A percentile compares a stretch with the other conserved stretches of the same genome.
Evolutionary conservation across 768 basidiomycete genomes (phyloP).

Genomic region (Tulasnella sp.): DNA sequence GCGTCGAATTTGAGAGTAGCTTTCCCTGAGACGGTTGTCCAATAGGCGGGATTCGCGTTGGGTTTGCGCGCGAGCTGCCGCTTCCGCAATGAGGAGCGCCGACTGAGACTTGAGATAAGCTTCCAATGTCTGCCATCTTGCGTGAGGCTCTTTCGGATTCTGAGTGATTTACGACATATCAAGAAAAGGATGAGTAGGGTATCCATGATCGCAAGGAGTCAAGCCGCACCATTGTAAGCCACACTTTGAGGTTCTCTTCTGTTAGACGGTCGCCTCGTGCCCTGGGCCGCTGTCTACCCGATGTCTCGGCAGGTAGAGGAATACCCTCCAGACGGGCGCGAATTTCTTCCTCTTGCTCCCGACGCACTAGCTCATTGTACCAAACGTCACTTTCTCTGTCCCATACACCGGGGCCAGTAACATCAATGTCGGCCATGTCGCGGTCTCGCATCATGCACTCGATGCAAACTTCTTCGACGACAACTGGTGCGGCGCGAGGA

Average conservation of each 20-base stretch:
- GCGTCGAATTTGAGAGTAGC: conserved; percentile 65
- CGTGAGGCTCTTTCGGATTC: conserved; percentile 85
- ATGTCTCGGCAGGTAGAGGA: background rate
- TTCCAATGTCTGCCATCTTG: conserved; percentile 70
- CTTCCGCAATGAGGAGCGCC: conserved; percentile 69
- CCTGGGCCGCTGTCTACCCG: conserved; percentile 41
- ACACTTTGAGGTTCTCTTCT: conserved; percentile 68
- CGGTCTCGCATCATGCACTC: conserved; percentile 99
- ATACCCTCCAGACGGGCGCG: background rate
- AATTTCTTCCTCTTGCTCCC: conserved; percentile 56
- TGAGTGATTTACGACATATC: conserved; percentile 26
- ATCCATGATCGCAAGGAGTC: background rate
- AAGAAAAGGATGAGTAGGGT: background rate
- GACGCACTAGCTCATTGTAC: conserved; percentile 60
- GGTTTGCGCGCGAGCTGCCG: conserved; percentile 61
- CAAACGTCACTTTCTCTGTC: conserved; percentile 75
- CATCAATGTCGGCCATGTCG: conserved; percentile 94
- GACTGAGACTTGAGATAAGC: conserved; percentile 74
- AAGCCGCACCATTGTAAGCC: conserved; percentile 56
- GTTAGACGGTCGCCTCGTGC: conserved; percentile 57
- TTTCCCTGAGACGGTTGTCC: conserved; percentile 65
- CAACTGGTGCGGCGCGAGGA: conserved; percentile 1
- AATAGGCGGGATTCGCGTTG: conserved; percentile 65
- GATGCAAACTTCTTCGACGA: conserved; percentile 61
- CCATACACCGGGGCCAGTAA: conserved; percentile 78